phyloP scores from a whole-genome alignment of 306 rosid species.

The Begonia loranthoides region DNA sequence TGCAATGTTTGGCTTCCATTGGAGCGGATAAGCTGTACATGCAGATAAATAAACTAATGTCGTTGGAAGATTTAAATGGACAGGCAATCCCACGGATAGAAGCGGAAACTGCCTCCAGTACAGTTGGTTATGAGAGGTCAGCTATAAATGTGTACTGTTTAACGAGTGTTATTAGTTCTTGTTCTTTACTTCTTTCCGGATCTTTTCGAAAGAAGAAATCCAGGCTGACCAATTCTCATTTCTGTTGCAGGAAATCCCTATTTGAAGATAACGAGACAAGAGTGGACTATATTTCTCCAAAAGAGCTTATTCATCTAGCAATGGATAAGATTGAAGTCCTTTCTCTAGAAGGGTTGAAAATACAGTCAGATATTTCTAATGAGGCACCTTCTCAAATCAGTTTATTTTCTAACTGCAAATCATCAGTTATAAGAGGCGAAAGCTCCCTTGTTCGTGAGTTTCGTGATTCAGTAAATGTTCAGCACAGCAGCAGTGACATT shows the following conservation, averaged over 20 bases:
- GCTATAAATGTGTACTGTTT: too few species aligned
- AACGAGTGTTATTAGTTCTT: too few species aligned
- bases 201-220: too few species aligned
- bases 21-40: constrained; percentile 32
- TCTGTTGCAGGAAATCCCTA: constrained; percentile 31
- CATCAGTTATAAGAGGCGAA: too few species aligned
- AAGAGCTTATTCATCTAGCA: constrained; percentile 33
- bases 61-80: constrained; percentile 59
- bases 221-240: constrained; percentile 1
- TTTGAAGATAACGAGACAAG: constrained; percentile 9
- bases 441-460: neutral
- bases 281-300: constrained; percentile 22
- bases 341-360: constrained; percentile 59
- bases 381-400: constrained; percentile 28
- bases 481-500: too few species aligned
- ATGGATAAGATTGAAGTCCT: constrained; percentile 41
- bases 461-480: constrained; percentile 10
- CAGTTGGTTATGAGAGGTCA: neutral
- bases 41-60: constrained; percentile 29
- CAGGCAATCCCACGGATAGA: constrained; percentile 36
- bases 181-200: too few species aligned
- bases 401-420: too few species aligned
- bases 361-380: constrained; percentile 37
- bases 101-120: constrained; percentile 13
- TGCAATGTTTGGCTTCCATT: constrained; percentile 33